Evolutionary conservation across 2,329 filamentous ascomycete species (phyloP), one percentile per base, ranked within the genome.

Genomic region (Sarocladium brachiariae): DNA sequence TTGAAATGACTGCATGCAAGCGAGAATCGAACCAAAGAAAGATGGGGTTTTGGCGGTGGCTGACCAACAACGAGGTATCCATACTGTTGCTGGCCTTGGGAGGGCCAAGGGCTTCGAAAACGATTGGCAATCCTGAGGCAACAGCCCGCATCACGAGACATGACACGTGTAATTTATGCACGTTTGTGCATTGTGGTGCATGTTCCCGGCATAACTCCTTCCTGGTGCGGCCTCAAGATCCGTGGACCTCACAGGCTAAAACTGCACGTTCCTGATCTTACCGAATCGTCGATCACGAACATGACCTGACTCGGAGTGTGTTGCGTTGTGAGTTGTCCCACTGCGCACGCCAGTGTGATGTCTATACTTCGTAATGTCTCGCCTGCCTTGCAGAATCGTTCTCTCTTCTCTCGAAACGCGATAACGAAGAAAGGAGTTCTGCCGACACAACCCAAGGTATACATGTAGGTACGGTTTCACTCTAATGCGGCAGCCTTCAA

Each of bases 161-260:
- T 43, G 39, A 43, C 39, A 43, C 39, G 39, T 43, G 39, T 43
- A 23, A 43, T 16, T 43, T 25, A 43, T 43, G 39, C 39, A 43
- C 7, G 14, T 3, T 43, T 25, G 19, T 43, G 39, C 39, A 43
- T 5, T 25, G 18, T 39, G 13, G 7, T 21, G 18, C 35, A 39
- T 4, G 4, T 21, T n/a, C n/a, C n/a, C n/a, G n/a, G n/a, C n/a
- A n/a, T n/a, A n/a, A n/a, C n/a, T n/a, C 10, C 33, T 35, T 14
- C 33, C 33, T 6, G 5, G 16, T 14, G 33, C 33, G 6, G 9
- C 33, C n/a, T 16, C 14, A n/a, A 10, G 7, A n/a, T 16, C 33
- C n/a, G n/a, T n/a, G n/a, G n/a, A n/a, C n/a, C n/a, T n/a, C 27
- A 7, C 27, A 30, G 27, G 27, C 27, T 30, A n/a, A n/a, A n/a